Conservation (phyloP, 2,329 filamentous ascomycete species). For the Paracoccidioides lutzii region DNA sequence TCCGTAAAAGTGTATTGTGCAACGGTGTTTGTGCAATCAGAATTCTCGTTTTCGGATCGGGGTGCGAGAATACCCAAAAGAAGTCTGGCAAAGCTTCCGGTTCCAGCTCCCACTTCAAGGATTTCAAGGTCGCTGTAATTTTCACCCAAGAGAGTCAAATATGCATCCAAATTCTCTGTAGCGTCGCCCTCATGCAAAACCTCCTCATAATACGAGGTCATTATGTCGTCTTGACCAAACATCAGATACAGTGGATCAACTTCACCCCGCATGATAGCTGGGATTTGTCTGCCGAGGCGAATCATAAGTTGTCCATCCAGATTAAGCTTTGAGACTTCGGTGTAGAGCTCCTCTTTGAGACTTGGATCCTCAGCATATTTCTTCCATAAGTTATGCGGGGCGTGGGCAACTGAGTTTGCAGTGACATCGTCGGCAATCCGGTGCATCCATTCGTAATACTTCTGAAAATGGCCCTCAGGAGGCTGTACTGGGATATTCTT, state of each 20-base stretch:
- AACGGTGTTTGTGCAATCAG: background rate
- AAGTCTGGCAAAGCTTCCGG: constrained; percentile 17
- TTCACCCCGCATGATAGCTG: constrained; percentile 16
- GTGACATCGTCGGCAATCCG: constrained; percentile 12
- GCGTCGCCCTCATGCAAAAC: constrained; percentile 16
- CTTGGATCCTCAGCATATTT: constrained; percentile 10
- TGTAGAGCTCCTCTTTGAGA: constrained; percentile 15
- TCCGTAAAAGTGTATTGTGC: constrained; percentile 27
- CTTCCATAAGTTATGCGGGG: constrained; percentile 15
- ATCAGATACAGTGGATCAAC: constrained; percentile 23
- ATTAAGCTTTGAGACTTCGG: constrained; percentile 14
- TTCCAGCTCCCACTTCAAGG: constrained; percentile 20
- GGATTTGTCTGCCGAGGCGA: constrained; percentile 22
- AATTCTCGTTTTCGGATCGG: background rate
- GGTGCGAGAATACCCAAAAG: constrained; percentile 11
- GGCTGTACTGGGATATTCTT: constrained; percentile 7
- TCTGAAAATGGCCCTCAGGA: constrained; percentile 17
- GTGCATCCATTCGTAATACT: constrained; percentile 21
- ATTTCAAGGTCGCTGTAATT: constrained; percentile 4
- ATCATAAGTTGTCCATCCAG: constrained; percentile 20
- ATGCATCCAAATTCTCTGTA: background rate
- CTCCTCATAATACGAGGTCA: constrained; percentile 20
- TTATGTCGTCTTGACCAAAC: constrained; percentile 21
- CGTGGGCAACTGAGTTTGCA: constrained; percentile 15
- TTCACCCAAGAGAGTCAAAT: background rate